Percentiles rank a stretch among this genome's conserved stretches.
Conservation (phyloP, 768 basidiomycete species). For the Daedalea quercina region DNA sequence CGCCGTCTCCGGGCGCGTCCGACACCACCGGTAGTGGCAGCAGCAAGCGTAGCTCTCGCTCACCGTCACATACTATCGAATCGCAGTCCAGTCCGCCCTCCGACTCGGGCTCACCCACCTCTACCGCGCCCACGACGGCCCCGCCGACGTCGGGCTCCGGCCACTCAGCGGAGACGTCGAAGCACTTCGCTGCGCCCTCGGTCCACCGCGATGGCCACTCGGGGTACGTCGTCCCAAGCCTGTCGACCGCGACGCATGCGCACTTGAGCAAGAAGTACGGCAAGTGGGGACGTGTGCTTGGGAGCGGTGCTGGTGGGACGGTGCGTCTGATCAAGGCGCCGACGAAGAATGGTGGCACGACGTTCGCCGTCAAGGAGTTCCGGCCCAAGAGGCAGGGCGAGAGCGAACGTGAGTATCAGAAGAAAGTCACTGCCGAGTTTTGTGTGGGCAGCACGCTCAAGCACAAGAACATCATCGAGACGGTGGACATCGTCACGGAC, state of each 20-base stretch:
- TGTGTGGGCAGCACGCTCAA: constrained; percentile 93
- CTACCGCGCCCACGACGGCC: constrained; percentile 8
- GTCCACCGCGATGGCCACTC: constrained; percentile 10
- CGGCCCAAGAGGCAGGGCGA: constrained; percentile 85
- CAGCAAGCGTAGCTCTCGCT: constrained; percentile 19
- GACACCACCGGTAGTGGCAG: constrained; percentile 17
- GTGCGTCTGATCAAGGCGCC: constrained; percentile 91
- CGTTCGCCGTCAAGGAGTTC: constrained; percentile 98
- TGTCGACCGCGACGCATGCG: constrained; percentile 79
- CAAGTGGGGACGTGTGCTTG: constrained; percentile 95
- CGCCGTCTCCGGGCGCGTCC: constrained; percentile 23
- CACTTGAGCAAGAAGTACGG: constrained; percentile 98
- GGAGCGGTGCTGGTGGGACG: constrained; percentile 96
- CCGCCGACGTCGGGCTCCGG: neutral
- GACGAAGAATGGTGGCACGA: constrained; percentile 71
- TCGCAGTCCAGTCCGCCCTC: constrained; percentile 9
- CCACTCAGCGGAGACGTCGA: neutral
- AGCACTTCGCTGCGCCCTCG: neutral
- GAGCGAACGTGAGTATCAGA: constrained; percentile 95
- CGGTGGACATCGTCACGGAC: constrained; percentile 96
- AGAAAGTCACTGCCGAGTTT: constrained; percentile 99
- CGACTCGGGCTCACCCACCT: constrained; percentile 5
- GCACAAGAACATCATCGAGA: constrained; percentile 95
- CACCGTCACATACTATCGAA: constrained; percentile 18
- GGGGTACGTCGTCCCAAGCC: constrained; percentile 44